Evolutionary conservation across 352 stramenopile genomes (phyloP).

Genomic region (Globisporangium ultimum): DNA sequence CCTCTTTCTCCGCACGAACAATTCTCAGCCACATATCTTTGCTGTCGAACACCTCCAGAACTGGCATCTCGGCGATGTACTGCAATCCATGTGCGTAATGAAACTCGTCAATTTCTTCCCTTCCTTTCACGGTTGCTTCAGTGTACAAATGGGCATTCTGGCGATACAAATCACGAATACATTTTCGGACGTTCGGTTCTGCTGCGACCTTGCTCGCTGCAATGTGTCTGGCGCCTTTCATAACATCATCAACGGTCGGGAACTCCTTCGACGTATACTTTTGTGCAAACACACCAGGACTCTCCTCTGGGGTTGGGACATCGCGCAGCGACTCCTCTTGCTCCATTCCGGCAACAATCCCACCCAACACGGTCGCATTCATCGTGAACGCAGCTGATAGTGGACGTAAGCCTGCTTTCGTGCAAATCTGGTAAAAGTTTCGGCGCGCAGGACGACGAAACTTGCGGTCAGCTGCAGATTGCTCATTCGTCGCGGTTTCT

Average conservation of each 20-base stretch:
- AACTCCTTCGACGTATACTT: constrained; percentile 85
- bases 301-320: constrained; percentile 75
- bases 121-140: constrained; percentile 73
- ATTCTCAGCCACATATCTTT: constrained; percentile 80
- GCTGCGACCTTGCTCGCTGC: constrained; percentile 80
- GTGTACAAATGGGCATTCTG: constrained; percentile 74
- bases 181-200: constrained; percentile 83
- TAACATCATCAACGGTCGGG: constrained; percentile 79
- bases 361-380: constrained; percentile 80
- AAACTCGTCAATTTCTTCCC: constrained; percentile 88
- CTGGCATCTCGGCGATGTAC: constrained; percentile 84
- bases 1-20: constrained; percentile 81
- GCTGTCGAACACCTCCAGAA: constrained; percentile 69
- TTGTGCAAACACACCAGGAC: constrained; percentile 57
- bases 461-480: constrained; percentile 46
- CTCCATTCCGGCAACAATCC: constrained; percentile 67
- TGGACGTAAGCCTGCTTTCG: constrained; percentile 71
- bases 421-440: constrained; percentile 89
- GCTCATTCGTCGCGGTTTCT: constrained; percentile 49
- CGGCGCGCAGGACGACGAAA: constrained; percentile 75
- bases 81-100: constrained; percentile 86
- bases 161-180: constrained; percentile 80
- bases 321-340: constrained; percentile 62
- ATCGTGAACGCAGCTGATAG: constrained; percentile 81
- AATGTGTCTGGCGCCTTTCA: constrained; percentile 88